These are phyloP conservation scores for Tolypocladium ophioglossoides DNA, from an alignment of 2,329 filamentous ascomycete species.

Conservation along the genomic window DNA sequence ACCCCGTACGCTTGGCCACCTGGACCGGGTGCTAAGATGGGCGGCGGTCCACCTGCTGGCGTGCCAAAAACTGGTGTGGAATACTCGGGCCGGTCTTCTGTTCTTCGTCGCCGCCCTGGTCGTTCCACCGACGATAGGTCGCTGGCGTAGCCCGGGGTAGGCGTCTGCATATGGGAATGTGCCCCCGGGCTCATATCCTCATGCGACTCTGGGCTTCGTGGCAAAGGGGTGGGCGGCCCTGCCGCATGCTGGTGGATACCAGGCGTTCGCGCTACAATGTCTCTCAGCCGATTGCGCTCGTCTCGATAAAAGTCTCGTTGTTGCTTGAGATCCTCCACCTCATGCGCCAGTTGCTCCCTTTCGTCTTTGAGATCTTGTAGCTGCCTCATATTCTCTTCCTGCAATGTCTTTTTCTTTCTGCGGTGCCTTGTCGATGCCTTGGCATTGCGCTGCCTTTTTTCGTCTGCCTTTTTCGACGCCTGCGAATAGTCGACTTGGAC, in stretches of 20 bases:
- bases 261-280: conserved; percentile 51
- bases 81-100: conserved; percentile 35
- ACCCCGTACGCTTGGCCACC: conserved; percentile 24
- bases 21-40: conserved; percentile 29
- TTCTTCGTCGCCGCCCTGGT: conserved; percentile 34
- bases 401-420: conserved; percentile 71
- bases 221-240: conserved; percentile 40
- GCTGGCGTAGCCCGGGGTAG: conserved; percentile 23
- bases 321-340: conserved; percentile 41
- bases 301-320: conserved; percentile 64
- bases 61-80: conserved; percentile 28
- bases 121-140: conserved; percentile 35
- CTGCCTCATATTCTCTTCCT: conserved; percentile 58
- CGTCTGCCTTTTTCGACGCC: conserved; percentile 71
- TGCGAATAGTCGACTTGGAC: conserved; percentile 72
- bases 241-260: conserved; percentile 42
- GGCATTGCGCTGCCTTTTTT: conserved; percentile 77
- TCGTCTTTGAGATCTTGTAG: conserved; percentile 60
- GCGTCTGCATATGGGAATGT: conserved; percentile 15
- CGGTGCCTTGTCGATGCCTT: conserved; percentile 77
- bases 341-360: conserved; percentile 51
- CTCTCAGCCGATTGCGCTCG: conserved; percentile 61
- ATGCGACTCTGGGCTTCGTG: conserved; percentile 23
- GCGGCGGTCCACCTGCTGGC: conserved; percentile 19
- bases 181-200: conserved; percentile 25